Evolutionary conservation across 2,329 filamentous ascomycete genomes (phyloP).

Genomic region (Diaporthe ampelina): DNA sequence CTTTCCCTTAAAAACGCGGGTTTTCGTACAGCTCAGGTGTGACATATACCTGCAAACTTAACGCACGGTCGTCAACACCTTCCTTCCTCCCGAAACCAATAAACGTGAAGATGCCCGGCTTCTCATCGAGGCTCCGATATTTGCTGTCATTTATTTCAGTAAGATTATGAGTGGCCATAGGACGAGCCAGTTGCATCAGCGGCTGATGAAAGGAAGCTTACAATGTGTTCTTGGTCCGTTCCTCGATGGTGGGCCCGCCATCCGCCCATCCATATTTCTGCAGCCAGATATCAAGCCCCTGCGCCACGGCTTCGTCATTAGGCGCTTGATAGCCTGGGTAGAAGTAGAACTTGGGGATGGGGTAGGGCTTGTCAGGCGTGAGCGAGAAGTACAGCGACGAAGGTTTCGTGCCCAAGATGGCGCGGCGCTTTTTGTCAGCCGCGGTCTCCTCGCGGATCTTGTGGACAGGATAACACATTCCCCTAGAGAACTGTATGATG

Average conservation of each 20-base stretch:
- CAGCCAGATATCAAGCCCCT: conserved; percentile 30
- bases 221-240: not conserved
- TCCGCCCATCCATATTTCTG: conserved; percentile 26
- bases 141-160: not conserved
- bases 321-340: conserved; percentile 5
- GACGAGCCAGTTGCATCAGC: not conserved
- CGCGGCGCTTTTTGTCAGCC: conserved; percentile 10
- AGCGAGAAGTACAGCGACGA: conserved; percentile 32
- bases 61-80: conserved; percentile 15
- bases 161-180: not conserved
- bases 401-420: conserved; percentile 21
- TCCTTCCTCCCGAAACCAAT: conserved; percentile 18
- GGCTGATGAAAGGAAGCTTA: not conserved
- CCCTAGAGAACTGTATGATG: conserved; percentile 18
- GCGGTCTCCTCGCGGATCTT: not conserved
- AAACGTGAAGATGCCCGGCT: conserved; percentile 21
- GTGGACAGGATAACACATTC: not conserved
- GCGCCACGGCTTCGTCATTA: conserved; percentile 23
- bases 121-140: conserved; percentile 21
- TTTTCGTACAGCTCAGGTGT: conserved; percentile 32
- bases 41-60: conserved; percentile 24
- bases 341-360: conserved; percentile 26
- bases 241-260: conserved; percentile 4
- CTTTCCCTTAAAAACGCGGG: conserved; percentile 5
- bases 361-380: conserved; percentile 14